These are phyloP conservation scores for Arthroderma sp. DNA, from an alignment of 2,329 filamentous ascomycete genomes.

Conservation along the genomic window DNA sequence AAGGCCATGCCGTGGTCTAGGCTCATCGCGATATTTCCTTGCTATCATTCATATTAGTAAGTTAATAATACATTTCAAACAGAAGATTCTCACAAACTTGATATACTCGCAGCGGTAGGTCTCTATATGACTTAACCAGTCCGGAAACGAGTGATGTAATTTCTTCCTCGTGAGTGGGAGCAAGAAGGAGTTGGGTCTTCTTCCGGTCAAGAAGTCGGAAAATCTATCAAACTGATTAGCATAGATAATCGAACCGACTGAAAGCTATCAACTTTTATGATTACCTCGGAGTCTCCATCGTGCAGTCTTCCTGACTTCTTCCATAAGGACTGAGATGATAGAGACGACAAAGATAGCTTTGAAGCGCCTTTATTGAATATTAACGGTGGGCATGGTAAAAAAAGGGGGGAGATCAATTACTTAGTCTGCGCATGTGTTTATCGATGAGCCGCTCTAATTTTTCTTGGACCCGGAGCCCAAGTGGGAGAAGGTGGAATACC, in stretches of 20 bases:
- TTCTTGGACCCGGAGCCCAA: slow-evolving; percentile 75
- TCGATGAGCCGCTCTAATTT: slow-evolving; percentile 81
- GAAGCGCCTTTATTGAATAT: slow-evolving; percentile 51
- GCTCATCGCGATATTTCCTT: slow-evolving; percentile 89
- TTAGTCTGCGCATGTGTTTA: slow-evolving; percentile 69
- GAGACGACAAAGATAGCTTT: slow-evolving; percentile 67
- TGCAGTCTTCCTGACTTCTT: slow-evolving; percentile 68
- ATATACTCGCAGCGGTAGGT: slow-evolving; percentile 74
- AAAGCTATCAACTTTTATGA: slow-evolving; percentile 7
- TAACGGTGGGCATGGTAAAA: background rate
- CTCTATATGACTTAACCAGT: slow-evolving; percentile 68
- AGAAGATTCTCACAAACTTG: slow-evolving; percentile 56
- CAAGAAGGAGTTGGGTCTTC: slow-evolving; percentile 59
- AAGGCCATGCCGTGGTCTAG: slow-evolving; percentile 74
- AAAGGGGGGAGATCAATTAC: slow-evolving; percentile 31
- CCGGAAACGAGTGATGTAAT: slow-evolving; percentile 70
- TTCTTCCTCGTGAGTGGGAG: slow-evolving; percentile 94
- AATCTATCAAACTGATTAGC: slow-evolving; percentile 44
- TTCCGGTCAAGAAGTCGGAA: slow-evolving; percentile 73
- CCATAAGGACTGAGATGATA: slow-evolving; percentile 81
- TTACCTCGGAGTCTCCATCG: slow-evolving; percentile 56
- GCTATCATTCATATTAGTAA: slow-evolving; percentile 37
- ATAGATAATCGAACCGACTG: background rate
- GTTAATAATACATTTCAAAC: background rate
- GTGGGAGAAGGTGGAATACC: slow-evolving; percentile 80